Evolutionary conservation across 306 rosid species (phyloP).

Genomic region (Vigna radiata): DNA sequence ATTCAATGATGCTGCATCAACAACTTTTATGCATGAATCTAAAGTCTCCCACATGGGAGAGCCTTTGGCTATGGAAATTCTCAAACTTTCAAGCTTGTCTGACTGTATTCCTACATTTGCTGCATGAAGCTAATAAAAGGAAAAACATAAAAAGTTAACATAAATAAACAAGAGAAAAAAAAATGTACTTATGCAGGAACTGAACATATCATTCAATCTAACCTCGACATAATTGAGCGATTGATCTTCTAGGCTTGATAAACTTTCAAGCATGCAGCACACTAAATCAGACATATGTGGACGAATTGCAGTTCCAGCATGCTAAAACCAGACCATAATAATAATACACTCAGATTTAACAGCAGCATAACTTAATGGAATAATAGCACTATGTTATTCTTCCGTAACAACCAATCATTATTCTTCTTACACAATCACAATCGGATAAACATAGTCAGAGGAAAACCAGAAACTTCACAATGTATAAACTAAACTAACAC

Average conservation of each 20-base stretch:
- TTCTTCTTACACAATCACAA: slow-evolving; percentile 20
- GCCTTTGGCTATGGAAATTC: slow-evolving; percentile 95
- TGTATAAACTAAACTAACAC: slow-evolving; percentile 9
- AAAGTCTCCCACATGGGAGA: slow-evolving; percentile 99
- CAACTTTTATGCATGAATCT: slow-evolving; percentile 84
- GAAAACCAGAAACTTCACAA: slow-evolving; percentile 33
- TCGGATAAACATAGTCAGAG: slow-evolving; percentile 29
- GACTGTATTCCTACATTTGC: slow-evolving; percentile 86
- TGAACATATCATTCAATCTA: slow-evolving; percentile 44
- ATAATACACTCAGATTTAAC: slow-evolving; percentile 29
- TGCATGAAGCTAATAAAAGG: slow-evolving; percentile 78
- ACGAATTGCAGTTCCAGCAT: slow-evolving; percentile 90
- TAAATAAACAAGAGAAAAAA: slow-evolving; percentile 28
- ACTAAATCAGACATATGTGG: slow-evolving; percentile 89
- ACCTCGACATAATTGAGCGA: slow-evolving; percentile 96
- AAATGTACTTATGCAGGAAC: slow-evolving; percentile 27
- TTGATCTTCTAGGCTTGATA: slow-evolving; percentile 97
- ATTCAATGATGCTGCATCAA: slow-evolving; percentile 77
- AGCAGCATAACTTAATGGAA: slow-evolving; percentile 21
- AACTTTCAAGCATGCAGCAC: slow-evolving; percentile 98
- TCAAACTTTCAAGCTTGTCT: slow-evolving; percentile 90
- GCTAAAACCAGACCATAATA: slow-evolving; percentile 57
- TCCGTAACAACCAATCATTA: slow-evolving; percentile 14
- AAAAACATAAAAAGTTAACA: slow-evolving; percentile 29
- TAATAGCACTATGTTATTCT: slow-evolving; percentile 16